Percentiles rank a stretch among this genome's conserved stretches.
Evolutionary conservation across 495 filamentous ascomycete species (phyloP).

Genomic region (Penicillium turbatum): DNA sequence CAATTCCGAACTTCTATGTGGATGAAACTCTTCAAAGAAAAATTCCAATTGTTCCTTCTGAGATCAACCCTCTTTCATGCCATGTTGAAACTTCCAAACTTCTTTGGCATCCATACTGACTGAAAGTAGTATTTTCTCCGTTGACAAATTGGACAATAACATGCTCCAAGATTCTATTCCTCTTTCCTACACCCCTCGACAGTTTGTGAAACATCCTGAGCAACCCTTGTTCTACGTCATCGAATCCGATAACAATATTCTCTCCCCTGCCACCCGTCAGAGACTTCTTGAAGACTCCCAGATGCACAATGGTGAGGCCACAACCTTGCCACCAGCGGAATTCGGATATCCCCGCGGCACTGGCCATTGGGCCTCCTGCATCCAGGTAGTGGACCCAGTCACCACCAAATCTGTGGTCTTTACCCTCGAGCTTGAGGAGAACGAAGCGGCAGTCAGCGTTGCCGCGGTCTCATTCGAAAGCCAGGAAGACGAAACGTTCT

Average conservation of each 20-base stretch:
- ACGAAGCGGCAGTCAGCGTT: slow-evolving; percentile 87
- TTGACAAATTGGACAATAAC: slow-evolving; percentile 81
- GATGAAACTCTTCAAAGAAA: slow-evolving; percentile 46
- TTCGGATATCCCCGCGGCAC: slow-evolving; percentile 83
- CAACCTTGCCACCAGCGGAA: slow-evolving; percentile 68
- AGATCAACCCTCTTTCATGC: slow-evolving; percentile 27
- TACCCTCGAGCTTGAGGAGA: slow-evolving; percentile 76
- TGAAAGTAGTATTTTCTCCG: slow-evolving; percentile 72
- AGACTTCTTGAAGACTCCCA: slow-evolving; percentile 62
- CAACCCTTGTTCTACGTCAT: slow-evolving; percentile 88
- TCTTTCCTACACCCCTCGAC: slow-evolving; percentile 85
- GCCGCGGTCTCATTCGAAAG: slow-evolving; percentile 78
- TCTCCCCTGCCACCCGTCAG: slow-evolving; percentile 67
- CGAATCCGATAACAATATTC: slow-evolving; percentile 84
- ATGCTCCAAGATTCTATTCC: slow-evolving; percentile 84
- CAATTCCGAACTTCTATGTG: slow-evolving; percentile 47
- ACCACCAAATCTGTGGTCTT: slow-evolving; percentile 66
- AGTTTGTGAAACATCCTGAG: slow-evolving; percentile 82
- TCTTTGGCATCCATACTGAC: slow-evolving; percentile 27
- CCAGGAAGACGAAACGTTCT: slow-evolving; percentile 83
- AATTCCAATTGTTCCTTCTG: slow-evolving; percentile 77
- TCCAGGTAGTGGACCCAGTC: slow-evolving; percentile 83
- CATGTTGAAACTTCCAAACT: neutral
- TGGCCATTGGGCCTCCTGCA: slow-evolving; percentile 92
- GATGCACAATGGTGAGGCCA: slow-evolving; percentile 65